Percentiles rank a stretch among this genome's conserved stretches.
Evolutionary conservation across 208 protist genomes (phyloP).

Genomic region (Acanthamoeba triangularis): DNA sequence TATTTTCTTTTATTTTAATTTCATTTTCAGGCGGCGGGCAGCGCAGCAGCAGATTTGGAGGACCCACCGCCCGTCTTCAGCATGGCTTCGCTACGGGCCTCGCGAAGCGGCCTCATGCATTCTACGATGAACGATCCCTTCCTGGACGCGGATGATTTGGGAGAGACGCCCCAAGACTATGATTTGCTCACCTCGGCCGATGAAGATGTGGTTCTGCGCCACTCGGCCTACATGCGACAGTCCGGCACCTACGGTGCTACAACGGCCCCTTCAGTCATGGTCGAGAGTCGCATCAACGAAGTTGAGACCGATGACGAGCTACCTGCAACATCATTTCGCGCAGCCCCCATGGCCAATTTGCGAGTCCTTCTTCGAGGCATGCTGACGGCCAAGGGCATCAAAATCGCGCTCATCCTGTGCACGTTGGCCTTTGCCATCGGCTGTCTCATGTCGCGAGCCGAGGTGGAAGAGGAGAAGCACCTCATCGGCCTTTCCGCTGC

Average conservation of each 20-base stretch:
- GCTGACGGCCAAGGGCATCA: background rate
- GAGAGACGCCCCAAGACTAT: background rate
- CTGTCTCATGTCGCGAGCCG: constrained; percentile 24
- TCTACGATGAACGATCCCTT: constrained; percentile 30
- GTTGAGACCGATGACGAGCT: background rate
- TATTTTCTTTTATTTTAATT: background rate
- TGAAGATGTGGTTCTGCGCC: constrained; percentile 29
- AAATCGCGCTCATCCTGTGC: background rate
- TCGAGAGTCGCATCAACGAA: background rate
- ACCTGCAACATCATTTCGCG: background rate
- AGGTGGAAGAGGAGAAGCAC: constrained; percentile 50
- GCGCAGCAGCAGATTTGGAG: background rate
- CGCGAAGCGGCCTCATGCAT: constrained; percentile 47
- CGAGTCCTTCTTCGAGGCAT: background rate
- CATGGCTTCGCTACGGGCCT: constrained; percentile 49
- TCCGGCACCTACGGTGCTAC: constrained; percentile 13
- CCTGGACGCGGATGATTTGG: constrained; percentile 34
- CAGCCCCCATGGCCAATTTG: background rate
- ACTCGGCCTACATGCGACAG: background rate
- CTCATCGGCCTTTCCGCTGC: constrained; percentile 9
- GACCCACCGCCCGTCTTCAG: background rate
- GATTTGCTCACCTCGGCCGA: constrained; percentile 48
- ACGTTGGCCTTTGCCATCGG: background rate
- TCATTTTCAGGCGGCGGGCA: too few species aligned
- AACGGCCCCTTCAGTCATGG: background rate